Evolutionary conservation across 306 rosid species (phyloP).

Genomic region (Inga oerstediana): DNA sequence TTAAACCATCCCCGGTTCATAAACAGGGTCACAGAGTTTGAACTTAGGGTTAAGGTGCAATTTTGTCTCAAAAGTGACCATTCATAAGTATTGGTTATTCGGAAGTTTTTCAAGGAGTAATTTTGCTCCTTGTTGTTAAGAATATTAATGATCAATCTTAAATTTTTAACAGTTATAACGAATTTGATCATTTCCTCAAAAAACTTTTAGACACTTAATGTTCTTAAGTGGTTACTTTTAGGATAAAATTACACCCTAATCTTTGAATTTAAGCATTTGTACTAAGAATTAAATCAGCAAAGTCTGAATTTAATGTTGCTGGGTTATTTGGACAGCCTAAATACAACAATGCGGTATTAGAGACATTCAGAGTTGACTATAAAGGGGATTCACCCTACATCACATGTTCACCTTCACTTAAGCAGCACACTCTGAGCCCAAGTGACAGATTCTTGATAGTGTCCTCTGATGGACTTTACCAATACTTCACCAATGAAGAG

Average conservation of each 20-base stretch:
- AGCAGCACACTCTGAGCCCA: slow-evolving; percentile 61
- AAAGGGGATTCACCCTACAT: slow-evolving; percentile 74
- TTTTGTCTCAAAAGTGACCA: no score
- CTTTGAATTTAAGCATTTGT: not conserved
- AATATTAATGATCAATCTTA: no score
- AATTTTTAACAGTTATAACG: no score
- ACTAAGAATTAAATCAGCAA: not conserved
- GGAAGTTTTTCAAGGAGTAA: no score
- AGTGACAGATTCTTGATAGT: slow-evolving; percentile 69
- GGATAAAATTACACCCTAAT: no score
- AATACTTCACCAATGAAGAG: slow-evolving; percentile 83
- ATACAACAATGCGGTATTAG: slow-evolving; percentile 73
- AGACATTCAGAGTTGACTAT: slow-evolving; percentile 72
- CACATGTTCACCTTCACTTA: slow-evolving; percentile 66
- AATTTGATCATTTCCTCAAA: no score
- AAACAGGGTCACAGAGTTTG: not conserved
- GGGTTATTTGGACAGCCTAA: slow-evolving; percentile 64
- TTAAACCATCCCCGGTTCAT: not conserved
- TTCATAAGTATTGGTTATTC: no score
- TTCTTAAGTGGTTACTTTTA: accelerated
- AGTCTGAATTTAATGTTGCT: not conserved
- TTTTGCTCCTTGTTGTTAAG: no score
- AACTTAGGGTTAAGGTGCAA: no score
- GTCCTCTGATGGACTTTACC: slow-evolving; percentile 91
- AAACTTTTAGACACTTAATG: no score